These are phyloP conservation scores for Cenchrus fungigraminus DNA, from an alignment of 176 grass and related monocot species.

Conservation along the genomic window DNA sequence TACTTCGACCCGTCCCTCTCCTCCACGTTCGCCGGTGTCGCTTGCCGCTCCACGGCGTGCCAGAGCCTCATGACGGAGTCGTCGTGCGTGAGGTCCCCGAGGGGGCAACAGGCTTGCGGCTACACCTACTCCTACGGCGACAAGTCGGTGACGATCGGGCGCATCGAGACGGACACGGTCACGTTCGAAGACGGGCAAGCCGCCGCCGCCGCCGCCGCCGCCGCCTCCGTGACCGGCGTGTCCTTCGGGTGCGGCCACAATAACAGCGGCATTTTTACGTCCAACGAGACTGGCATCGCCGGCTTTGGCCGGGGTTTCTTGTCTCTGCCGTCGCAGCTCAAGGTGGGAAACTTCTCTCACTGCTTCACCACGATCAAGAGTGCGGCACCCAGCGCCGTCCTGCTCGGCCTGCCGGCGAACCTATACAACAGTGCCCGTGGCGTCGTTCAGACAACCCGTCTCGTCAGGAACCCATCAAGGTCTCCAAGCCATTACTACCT, in stretches of 20 bases:
- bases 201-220: neutral
- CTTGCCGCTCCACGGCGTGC: slow-evolving; percentile 3
- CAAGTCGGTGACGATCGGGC: slow-evolving; percentile 27
- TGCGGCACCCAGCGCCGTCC: slow-evolving; percentile 25
- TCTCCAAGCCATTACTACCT: slow-evolving; percentile 33
- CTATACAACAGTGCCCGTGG: slow-evolving; percentile 9
- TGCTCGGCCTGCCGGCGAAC: slow-evolving; percentile 41
- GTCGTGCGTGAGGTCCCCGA: slow-evolving; percentile 7
- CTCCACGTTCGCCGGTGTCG: slow-evolving; percentile 28
- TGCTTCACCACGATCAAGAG: slow-evolving; percentile 47
- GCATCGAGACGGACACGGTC: slow-evolving; percentile 35
- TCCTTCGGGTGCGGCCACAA: slow-evolving; percentile 47
- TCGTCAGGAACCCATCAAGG: slow-evolving; percentile 3
- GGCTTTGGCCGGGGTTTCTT: slow-evolving; percentile 35
- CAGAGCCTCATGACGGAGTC: too few relatives aligned
- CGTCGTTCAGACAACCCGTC: slow-evolving; percentile 12
- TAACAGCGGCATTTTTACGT: slow-evolving; percentile 32
- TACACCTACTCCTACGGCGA: slow-evolving; percentile 41
- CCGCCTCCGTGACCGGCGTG: slow-evolving; percentile 1
- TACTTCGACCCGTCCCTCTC: slow-evolving; percentile 26
- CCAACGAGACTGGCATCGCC: slow-evolving; percentile 49
- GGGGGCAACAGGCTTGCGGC: slow-evolving; percentile 22
- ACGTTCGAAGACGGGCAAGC: slow-evolving; percentile 17
- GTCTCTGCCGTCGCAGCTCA: slow-evolving; percentile 58
- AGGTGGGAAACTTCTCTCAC: slow-evolving; percentile 49